A percentile compares a stretch with the other conserved stretches of the same genome.
Evolutionary conservation across 257 asterid genomes (phyloP).

Genomic region (Petunia secreta): DNA sequence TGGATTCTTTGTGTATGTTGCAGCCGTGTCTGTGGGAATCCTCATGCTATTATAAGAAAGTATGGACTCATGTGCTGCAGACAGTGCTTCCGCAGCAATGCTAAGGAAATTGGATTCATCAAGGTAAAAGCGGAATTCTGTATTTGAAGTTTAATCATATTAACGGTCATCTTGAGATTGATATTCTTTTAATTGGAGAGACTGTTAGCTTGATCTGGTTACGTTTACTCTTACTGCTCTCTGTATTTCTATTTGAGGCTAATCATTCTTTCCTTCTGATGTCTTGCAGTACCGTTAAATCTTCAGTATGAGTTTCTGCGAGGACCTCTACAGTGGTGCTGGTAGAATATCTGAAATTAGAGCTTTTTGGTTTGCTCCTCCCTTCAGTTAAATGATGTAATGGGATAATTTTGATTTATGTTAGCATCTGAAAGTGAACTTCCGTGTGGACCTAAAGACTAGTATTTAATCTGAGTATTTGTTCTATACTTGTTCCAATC

Average conservation of each 20-base stretch:
- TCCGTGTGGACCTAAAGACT: neutral
- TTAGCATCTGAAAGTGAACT: neutral
- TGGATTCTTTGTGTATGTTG: neutral
- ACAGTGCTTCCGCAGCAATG: slow-evolving; percentile 37
- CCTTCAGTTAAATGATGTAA: slow-evolving; percentile 22
- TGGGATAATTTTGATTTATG: slow-evolving; percentile 23
- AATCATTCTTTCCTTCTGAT: neutral
- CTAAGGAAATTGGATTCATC: slow-evolving; percentile 34
- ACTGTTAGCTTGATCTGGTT: neutral
- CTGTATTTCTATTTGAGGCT: neutral
- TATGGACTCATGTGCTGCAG: slow-evolving; percentile 37
- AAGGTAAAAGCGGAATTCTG: neutral
- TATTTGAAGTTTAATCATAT: neutral
- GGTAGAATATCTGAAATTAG: neutral
- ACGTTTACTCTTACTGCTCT: neutral
- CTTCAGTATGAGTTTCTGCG: neutral
- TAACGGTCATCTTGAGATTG: neutral
- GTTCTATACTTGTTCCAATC: neutral
- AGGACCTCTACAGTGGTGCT: neutral
- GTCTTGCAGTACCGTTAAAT: slow-evolving; percentile 19
- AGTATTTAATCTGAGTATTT: neutral
- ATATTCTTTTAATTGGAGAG: neutral
- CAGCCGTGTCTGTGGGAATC: slow-evolving; percentile 34
- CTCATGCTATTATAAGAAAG: slow-evolving; percentile 34
- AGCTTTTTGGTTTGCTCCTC: neutral